Base-by-base conservation (phyloP, 2,329 filamentous ascomycete species). In the Paecilomyces dactylethromorphus region DNA sequence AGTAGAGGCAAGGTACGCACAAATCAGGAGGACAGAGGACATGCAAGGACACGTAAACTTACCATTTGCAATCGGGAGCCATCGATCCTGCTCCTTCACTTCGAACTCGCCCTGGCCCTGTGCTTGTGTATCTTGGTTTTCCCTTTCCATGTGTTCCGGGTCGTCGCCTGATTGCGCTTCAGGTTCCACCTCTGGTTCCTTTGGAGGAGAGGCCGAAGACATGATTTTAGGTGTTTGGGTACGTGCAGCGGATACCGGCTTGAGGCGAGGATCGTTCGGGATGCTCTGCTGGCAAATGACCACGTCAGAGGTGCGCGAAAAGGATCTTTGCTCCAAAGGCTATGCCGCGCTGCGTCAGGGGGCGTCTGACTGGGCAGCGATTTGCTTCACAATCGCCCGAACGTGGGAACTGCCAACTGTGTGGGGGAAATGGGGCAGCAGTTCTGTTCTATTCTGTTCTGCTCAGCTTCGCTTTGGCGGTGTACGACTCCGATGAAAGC, bases 21-120 rank as follows among this genome's bases (percentile, higher is more conserved):
- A 82, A 82, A 81, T 81, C 79, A 81, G 76, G 76, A 63, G 59
- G 65, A 65, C 62, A 65, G 62, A 65, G 58, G 59, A 66, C 66
- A 68, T 71, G 72, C 69, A 75, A 70, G 71, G 67, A 69, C 66
- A 70, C 66, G 68, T 63, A 66, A 78, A 94, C 94, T 85, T 85
- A 99, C 94, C 94, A 92, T 99, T 99, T 81, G 94, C 94, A 85
- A 99, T 99, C 76, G 94, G 94, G 76, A 99, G 86, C 94, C 94
- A 99, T 84, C 94, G 84, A 80, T 99, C 94, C 80, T 99, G 94
- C 80, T 99, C 94, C 84, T 97, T 97, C 79, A 97, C 93, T 81
- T 97, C 93, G 76, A 97, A 96, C 81, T 97, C 93, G 79, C 91
- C 87, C 78, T 89, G 83, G 76, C 84, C 88, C 77, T 84, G 84